Evolutionary conservation across 352 stramenopile genomes (phyloP).

Genomic region (Albugo candida): DNA sequence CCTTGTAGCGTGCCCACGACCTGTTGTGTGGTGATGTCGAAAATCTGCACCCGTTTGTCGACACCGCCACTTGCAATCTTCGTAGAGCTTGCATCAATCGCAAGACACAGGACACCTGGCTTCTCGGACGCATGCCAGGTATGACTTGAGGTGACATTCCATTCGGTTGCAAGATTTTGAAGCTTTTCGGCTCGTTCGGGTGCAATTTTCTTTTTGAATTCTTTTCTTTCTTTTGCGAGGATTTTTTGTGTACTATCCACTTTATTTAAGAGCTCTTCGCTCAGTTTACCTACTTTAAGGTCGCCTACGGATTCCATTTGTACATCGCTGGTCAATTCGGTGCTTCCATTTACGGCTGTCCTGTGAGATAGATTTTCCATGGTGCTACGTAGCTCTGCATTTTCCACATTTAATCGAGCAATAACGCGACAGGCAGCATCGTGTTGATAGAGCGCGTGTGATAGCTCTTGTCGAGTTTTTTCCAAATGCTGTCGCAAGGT

Average conservation of each 20-base stretch:
- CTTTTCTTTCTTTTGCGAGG: slow-evolving; percentile 45
- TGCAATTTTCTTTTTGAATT: slow-evolving; percentile 50
- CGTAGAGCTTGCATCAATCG: slow-evolving; percentile 31
- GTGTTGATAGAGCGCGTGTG: slow-evolving; percentile 90
- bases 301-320: slow-evolving; percentile 16
- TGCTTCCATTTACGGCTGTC: too few species aligned
- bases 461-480: slow-evolving; percentile 88
- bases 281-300: slow-evolving; percentile 5
- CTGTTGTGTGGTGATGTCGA: slow-evolving; percentile 49
- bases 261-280: slow-evolving; percentile 21
- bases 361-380: slow-evolving; percentile 1
- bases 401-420: slow-evolving; percentile 75
- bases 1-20: slow-evolving; percentile 53
- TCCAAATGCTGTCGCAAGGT: slow-evolving; percentile 86
- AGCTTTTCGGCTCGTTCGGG: slow-evolving; percentile 23
- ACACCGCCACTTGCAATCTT: slow-evolving; percentile 49
- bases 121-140: slow-evolving; percentile 57
- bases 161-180: slow-evolving; percentile 8
- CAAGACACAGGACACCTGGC: slow-evolving; percentile 34
- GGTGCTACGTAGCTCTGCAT: slow-evolving; percentile 19
- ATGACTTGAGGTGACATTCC: slow-evolving; percentile 27
- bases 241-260: slow-evolving; percentile 50
- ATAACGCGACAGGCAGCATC: slow-evolving; percentile 92
- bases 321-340: slow-evolving; percentile 20
- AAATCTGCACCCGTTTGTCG: slow-evolving; percentile 72